phyloP scores from a whole-genome alignment of 2,329 filamentous ascomycete species.

The Grosmannia clavigera region DNA sequence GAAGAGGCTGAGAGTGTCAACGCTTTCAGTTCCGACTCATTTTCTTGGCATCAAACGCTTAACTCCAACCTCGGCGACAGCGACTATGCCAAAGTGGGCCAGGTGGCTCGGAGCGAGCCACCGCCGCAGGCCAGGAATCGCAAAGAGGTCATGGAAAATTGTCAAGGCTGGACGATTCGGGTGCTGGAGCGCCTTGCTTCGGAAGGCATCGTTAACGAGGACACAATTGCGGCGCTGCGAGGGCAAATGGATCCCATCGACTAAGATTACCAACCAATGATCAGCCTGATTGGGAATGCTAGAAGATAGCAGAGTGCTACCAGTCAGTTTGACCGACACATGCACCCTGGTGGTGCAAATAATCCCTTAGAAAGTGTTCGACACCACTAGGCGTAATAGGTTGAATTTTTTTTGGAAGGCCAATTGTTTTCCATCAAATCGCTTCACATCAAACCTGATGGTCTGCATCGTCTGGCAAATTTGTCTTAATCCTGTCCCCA shows the following conservation, averaged over 20 bases:
- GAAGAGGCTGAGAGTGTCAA: neutral
- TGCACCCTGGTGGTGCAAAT: too few relatives aligned
- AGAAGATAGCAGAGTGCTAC: too few relatives aligned
- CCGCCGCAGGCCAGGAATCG: neutral
- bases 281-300: too few relatives aligned
- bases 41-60: conserved; percentile 1
- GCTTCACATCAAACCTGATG: too few relatives aligned
- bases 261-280: neutral
- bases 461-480: too few relatives aligned
- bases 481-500: too few relatives aligned
- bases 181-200: neutral
- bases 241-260: neutral
- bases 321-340: too few relatives aligned
- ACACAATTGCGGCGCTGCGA: neutral
- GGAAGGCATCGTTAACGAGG: neutral
- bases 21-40: neutral
- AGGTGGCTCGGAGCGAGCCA: neutral
- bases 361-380: too few relatives aligned
- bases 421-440: too few relatives aligned
- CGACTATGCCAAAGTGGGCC: neutral
- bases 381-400: too few relatives aligned
- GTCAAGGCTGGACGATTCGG: conserved; percentile 1
- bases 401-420: too few relatives aligned
- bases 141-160: conserved; percentile 2
- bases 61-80: neutral